These are phyloP conservation scores for Incumbomyces delicatus DNA, from an alignment of 2,329 filamentous ascomycete species.

Conservation along the genomic window DNA sequence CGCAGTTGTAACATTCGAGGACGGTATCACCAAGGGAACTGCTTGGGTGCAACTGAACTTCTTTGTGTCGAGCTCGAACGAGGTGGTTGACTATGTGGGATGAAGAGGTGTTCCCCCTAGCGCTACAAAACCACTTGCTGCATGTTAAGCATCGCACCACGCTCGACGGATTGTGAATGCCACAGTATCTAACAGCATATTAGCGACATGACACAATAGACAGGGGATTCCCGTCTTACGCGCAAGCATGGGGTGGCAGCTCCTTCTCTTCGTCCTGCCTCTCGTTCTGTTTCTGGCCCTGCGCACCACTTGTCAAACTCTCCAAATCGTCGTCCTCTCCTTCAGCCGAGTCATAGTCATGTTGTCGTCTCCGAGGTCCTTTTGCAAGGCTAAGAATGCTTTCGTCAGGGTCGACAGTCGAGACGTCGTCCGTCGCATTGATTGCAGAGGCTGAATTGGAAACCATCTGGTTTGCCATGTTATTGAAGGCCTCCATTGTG, in stretches of 20 bases:
- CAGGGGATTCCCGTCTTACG: slow-evolving; percentile 50
- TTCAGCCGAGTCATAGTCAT: slow-evolving; percentile 76
- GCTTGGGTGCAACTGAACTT: slow-evolving; percentile 89
- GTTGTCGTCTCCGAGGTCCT: slow-evolving; percentile 54
- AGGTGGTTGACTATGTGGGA: slow-evolving; percentile 98
- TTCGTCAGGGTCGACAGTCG: slow-evolving; percentile 66
- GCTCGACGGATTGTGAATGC: slow-evolving; percentile 88
- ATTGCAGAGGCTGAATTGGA: slow-evolving; percentile 78
- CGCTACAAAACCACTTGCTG: slow-evolving; percentile 98
- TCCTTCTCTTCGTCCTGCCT: slow-evolving; percentile 66
- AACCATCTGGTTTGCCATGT: slow-evolving; percentile 76
- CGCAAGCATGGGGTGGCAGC: slow-evolving; percentile 88
- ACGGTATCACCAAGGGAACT: slow-evolving; percentile 92
- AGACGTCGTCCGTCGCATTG: slow-evolving; percentile 74
- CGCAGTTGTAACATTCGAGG: slow-evolving; percentile 97
- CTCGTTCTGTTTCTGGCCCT: slow-evolving; percentile 46
- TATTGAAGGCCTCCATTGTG: slow-evolving; percentile 76
- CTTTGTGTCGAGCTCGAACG: slow-evolving; percentile 93
- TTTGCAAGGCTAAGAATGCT: slow-evolving; percentile 61
- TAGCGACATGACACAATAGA: slow-evolving; percentile 1
- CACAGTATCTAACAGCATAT: slow-evolving; percentile 62
- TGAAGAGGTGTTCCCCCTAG: slow-evolving; percentile 88
- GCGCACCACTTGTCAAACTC: slow-evolving; percentile 67
- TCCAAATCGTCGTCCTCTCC: slow-evolving; percentile 73
- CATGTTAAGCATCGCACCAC: slow-evolving; percentile 95